Conservation (phyloP, 2,329 filamentous ascomycete genomes). For the Peltaster fructicola region DNA sequence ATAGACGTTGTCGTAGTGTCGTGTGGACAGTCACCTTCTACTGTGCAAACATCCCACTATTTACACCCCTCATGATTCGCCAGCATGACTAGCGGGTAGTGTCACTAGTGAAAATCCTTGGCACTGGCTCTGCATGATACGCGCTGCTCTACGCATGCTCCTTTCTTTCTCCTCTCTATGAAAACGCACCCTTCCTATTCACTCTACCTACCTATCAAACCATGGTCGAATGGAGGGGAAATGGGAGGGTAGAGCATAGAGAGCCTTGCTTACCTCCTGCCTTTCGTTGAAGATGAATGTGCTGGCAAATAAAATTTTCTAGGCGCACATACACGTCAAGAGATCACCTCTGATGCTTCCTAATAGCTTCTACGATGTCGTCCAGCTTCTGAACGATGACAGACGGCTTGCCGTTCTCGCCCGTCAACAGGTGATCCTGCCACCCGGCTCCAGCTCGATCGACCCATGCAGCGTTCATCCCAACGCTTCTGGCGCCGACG, state of each 20-base stretch:
- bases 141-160: too few species aligned
- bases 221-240: conserved; percentile 9
- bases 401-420: conserved; percentile 29
- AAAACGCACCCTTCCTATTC: conserved; percentile 8
- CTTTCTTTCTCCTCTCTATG: conserved; percentile 4
- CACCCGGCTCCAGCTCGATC: conserved; percentile 46
- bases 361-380: conserved; percentile 31
- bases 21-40: too few species aligned
- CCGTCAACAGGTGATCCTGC: conserved; percentile 41
- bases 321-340: too few species aligned
- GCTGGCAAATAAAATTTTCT: too few species aligned
- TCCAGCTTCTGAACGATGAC: conserved; percentile 38
- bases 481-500: conserved; percentile 42
- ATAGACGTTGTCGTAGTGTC: conserved; percentile 1
- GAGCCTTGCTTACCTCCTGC: conserved; percentile 8
- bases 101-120: too few species aligned
- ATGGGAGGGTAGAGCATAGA: conserved; percentile 6
- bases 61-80: too few species aligned
- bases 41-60: too few species aligned
- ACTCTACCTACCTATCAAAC: conserved; percentile 6
- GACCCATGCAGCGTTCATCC: conserved; percentile 49
- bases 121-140: too few species aligned
- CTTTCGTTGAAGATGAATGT: conserved; percentile 5
- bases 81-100: too few species aligned
- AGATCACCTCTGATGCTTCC: conserved; percentile 8